Evolutionary conservation across 805 yeast species (phyloP), one percentile per base, ranked within the genome.

Genomic region (Clavispora carvajalis): DNA sequence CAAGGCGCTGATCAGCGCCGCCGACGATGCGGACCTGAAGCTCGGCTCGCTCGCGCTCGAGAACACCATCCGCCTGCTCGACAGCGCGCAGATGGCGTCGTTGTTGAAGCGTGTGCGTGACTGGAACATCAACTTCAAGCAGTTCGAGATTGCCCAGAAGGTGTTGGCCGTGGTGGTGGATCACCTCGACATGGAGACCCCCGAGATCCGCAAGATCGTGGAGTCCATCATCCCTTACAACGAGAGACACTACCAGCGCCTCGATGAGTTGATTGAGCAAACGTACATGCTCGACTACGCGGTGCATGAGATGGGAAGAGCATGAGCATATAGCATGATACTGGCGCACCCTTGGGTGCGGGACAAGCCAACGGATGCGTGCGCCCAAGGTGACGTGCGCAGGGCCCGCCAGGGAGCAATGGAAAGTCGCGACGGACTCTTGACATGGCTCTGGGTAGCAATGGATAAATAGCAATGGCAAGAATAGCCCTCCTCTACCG

Each of bases 61-160:
- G 52, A 58, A 67, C 12, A 76, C 82, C 9, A 74, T 93, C 31
- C 66, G 73, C 4, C 59, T 62, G 10, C 70, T 93, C 40, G 74
- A 68, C 19, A 67, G 76, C 24, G 83, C 79, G 1, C 85, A 84
- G 53, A 61, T 90, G 18, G 51, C 73, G 31, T 57, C 68, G 10
- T 60, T 93, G 18, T 74, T 93, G 59, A 77, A 77, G 54, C 80
- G 95, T 53, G 71, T 90, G 16, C 77, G 97, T 52, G 95, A 88
- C 57, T 93, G 99, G 99, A 93, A 93, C 59, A 82, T 95, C 34
- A 91, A 88, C 60, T 84, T 86, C 39, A 79, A 80, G 54, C 80
- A 87, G 26, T 86, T 86, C 55, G 79, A 76, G 38, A 76, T 87
- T 41, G 85, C 96, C 10, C 99, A 91, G 62, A 80, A 79, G 43